Evolutionary conservation across 805 yeast genomes (phyloP), one percentile per base, ranked within the genome.

Genomic region (Tetrapisispora phaffii): DNA sequence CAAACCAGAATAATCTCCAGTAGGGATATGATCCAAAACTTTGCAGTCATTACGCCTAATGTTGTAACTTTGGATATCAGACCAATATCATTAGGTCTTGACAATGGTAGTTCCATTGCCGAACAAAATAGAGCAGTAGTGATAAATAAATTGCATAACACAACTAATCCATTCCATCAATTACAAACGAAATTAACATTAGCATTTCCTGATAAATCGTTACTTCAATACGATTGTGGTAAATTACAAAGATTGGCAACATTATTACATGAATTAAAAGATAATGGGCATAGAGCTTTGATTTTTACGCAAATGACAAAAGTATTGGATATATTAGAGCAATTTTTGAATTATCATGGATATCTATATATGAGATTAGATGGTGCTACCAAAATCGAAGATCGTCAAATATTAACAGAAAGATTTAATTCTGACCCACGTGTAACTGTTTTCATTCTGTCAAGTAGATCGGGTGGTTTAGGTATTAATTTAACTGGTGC

Each of bases 401-500:
- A 93, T 63, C 81, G 99, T 54, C 99, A 93, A 62, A 73, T 89
- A 17, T 67, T 93, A 57, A 93, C 99, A 0, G 98, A 93, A 58
- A 73, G 90, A 50, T 93, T 93, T 68, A 93, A 93, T 60, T 76
- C 80, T 41, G 98, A 93, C 60, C 70, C 82, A 13, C 75, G 80
- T 50, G 82, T 90, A 39, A 93, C 95, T 3, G 95, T 89, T 17
- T 93, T 93, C 57, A 93, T 93, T 41, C 65, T 93, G 44, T 87
- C 96, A 3, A 87, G 97, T 2, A 78, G 99, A 66, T 93, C 98
- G 2, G 99, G 99, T 63, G 99, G 99, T 32, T 72, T 94, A 54
- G 99, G 99, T 61, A 93, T 93, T 62, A 93, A 93, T 59, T 69
- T 93, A 52, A 93, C 98, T 0, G 99, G 97, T 59, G 99, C 99